Percentiles rank a stretch among this genome's conserved stretches.
phyloP scores from a whole-genome alignment of 768 basidiomycete genomes.

The Udeniomyces megalosporus region DNA sequence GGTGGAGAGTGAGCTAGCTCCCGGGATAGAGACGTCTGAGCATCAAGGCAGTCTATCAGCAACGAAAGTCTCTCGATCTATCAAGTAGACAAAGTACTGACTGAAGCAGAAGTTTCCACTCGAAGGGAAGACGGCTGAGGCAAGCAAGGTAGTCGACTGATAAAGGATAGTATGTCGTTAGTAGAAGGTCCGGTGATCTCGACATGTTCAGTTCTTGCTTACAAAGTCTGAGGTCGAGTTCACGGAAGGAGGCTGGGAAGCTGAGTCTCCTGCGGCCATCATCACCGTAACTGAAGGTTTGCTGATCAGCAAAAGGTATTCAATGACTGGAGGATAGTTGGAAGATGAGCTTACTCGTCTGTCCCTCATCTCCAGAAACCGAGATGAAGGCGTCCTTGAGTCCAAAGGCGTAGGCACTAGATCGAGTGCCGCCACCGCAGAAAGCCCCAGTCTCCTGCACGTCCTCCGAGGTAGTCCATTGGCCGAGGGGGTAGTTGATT shows the following conservation, averaged over 20 bases:
- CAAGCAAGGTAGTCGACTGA: not conserved
- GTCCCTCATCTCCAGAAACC: not conserved
- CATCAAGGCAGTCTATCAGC: too few species aligned
- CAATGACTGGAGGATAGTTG: not conserved
- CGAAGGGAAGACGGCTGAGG: not conserved
- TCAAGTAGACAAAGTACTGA: too few species aligned
- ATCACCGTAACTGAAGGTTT: not conserved
- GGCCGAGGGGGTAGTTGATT: not conserved
- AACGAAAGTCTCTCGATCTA: too few species aligned
- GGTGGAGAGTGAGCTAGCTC: not conserved
- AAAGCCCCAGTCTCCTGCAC: not conserved
- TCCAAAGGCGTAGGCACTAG: not conserved
- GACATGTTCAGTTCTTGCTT: not conserved
- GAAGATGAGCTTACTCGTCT: not conserved
- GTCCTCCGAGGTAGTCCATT: not conserved
- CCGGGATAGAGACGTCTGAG: not conserved
- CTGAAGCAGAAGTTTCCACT: constrained; percentile 1
- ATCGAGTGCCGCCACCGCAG: not conserved
- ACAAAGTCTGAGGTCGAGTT: not conserved
- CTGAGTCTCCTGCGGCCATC: not conserved
- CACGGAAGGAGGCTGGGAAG: not conserved
- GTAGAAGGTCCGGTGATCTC: too few species aligned
- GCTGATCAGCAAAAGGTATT: not conserved
- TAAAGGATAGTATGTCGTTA: not conserved
- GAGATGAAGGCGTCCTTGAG: not conserved